Evolutionary conservation across 2,329 filamentous ascomycete genomes (phyloP).

Genomic region (Lasiodiplodia theobromae): DNA sequence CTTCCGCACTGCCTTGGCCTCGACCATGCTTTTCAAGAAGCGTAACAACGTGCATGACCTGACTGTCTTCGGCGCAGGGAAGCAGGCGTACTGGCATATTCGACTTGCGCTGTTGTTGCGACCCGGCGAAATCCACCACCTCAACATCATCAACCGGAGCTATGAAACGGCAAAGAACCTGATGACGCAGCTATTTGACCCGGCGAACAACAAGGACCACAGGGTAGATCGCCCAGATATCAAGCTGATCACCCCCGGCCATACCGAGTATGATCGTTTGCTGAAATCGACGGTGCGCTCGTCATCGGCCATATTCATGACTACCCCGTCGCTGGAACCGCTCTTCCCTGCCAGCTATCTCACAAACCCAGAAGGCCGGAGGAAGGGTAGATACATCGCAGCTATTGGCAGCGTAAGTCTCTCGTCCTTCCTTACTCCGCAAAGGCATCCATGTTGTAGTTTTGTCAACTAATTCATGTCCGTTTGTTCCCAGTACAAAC

Average conservation of each 20-base stretch:
- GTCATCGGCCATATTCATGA: constrained; percentile 86
- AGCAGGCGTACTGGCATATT: constrained; percentile 95
- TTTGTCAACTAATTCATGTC: neutral
- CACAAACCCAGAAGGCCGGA: constrained; percentile 73
- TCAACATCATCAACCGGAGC: constrained; percentile 82
- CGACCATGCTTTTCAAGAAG: constrained; percentile 66
- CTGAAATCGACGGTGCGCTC: constrained; percentile 74
- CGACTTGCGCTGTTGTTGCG: constrained; percentile 80
- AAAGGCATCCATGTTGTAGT: no score
- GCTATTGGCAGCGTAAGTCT: constrained; percentile 66
- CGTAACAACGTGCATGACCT: constrained; percentile 76
- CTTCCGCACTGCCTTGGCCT: constrained; percentile 71
- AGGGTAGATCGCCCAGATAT: constrained; percentile 61
- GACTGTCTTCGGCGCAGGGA: constrained; percentile 85
- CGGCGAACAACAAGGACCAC: constrained; percentile 40
- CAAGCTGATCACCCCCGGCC: constrained; percentile 71
- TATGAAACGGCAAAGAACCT: constrained; percentile 66
- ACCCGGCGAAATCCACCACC: constrained; percentile 71
- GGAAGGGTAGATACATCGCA: constrained; percentile 74
- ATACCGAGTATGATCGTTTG: constrained; percentile 72
- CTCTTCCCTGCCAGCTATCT: constrained; percentile 78
- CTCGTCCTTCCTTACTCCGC: no score
- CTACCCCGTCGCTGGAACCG: constrained; percentile 76
- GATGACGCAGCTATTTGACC: constrained; percentile 62
- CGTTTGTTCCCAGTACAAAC: constrained; percentile 55